phyloP scores from a whole-genome alignment of 2,329 filamentous ascomycete genomes.

The Beauveria sp. region DNA sequence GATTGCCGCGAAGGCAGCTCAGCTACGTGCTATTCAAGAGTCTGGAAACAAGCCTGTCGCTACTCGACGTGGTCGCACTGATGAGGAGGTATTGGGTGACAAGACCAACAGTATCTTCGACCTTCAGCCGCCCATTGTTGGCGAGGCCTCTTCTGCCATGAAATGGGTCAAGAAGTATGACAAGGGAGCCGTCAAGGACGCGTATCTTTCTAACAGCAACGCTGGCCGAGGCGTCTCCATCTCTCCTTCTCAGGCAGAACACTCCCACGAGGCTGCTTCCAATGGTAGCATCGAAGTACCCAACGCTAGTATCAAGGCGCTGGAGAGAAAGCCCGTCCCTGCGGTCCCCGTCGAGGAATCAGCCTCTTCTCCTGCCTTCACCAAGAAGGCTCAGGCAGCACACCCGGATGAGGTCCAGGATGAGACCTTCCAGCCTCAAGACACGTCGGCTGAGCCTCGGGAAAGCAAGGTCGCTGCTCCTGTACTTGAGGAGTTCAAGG shows the following conservation, averaged over 20 bases:
- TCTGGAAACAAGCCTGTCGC: conserved; percentile 26
- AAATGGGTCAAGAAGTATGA: conserved; percentile 97
- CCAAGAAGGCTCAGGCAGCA: background rate
- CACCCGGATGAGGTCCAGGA: background rate
- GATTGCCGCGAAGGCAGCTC: conserved; percentile 84
- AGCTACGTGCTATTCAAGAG: conserved; percentile 66
- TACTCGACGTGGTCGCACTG: conserved; percentile 47
- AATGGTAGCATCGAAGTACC: conserved; percentile 17
- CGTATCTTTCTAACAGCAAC: conserved; percentile 70
- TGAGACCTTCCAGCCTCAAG: background rate
- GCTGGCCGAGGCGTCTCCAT: conserved; percentile 57
- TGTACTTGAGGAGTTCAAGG: background rate
- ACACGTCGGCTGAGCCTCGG: background rate
- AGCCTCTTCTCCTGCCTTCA: background rate
- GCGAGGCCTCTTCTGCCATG: conserved; percentile 85
- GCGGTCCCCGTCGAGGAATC: background rate
- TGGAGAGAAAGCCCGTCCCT: background rate
- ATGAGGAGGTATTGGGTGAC: conserved; percentile 46
- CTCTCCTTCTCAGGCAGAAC: conserved; percentile 27
- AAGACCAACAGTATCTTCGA: conserved; percentile 91
- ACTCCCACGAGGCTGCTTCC: conserved; percentile 17
- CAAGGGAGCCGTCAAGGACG: conserved; percentile 74
- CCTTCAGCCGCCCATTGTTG: conserved; percentile 74
- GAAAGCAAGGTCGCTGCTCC: background rate
- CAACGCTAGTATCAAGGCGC: conserved; percentile 4